Evolutionary conservation across 352 stramenopile species (phyloP).

Genomic region (Thalassiosira livingstoniorum): DNA sequence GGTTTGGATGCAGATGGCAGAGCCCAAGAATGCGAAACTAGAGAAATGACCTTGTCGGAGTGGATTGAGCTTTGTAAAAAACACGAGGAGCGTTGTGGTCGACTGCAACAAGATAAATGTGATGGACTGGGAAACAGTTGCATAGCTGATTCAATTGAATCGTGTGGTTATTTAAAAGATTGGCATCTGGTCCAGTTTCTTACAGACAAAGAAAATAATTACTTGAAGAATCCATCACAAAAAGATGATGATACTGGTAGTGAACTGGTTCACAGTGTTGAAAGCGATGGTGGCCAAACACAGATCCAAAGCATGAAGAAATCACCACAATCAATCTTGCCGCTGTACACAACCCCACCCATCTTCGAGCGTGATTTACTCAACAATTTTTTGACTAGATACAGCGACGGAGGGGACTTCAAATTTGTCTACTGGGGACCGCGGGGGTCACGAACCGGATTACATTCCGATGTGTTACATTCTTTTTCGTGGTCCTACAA

Average conservation of each 20-base stretch:
- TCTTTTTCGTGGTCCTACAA: slow-evolving; percentile 98
- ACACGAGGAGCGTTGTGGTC: neutral
- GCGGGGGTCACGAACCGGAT: slow-evolving; percentile 88
- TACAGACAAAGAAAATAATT: slow-evolving; percentile 22
- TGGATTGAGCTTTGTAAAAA: slow-evolving; percentile 61
- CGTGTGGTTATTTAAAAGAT: slow-evolving; percentile 76
- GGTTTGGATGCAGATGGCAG: slow-evolving; percentile 70
- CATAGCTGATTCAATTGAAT: too few species aligned
- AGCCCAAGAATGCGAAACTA: slow-evolving; percentile 70
- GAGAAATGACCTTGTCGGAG: slow-evolving; percentile 53
- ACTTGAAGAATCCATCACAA: neutral
- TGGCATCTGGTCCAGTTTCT: slow-evolving; percentile 75
- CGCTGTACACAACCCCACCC: slow-evolving; percentile 65
- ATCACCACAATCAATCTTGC: slow-evolving; percentile 3
- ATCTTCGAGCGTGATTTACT: slow-evolving; percentile 75
- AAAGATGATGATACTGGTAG: neutral
- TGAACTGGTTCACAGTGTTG: too few species aligned
- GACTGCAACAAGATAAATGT: neutral
- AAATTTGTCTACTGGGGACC: slow-evolving; percentile 97
- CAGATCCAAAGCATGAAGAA: too few species aligned
- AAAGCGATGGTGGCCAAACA: too few species aligned
- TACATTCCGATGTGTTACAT: slow-evolving; percentile 96
- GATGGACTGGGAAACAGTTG: neutral
- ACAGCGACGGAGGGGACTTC: slow-evolving; percentile 84
- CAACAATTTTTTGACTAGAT: slow-evolving; percentile 68